Conservation (phyloP, 1,139 yeast species). For the Debaryomyces nepalensis region DNA sequence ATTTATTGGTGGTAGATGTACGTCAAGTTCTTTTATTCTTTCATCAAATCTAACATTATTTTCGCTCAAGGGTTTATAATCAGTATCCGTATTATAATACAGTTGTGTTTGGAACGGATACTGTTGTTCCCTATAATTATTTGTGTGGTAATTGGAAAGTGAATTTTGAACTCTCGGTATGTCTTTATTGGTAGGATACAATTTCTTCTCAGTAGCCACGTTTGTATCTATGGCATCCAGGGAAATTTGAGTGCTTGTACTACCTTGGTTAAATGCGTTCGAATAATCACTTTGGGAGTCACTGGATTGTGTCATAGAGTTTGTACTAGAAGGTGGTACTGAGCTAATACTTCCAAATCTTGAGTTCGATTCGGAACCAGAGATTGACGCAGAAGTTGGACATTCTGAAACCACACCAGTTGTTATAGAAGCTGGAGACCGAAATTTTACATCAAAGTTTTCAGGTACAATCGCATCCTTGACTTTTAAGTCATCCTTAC, state of each 20-base stretch:
- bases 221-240: slow-evolving; percentile 17
- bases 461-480: neutral
- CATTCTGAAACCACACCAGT: neutral
- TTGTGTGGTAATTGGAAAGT: slow-evolving; percentile 11
- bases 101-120: slow-evolving; percentile 32
- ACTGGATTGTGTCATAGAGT: slow-evolving; percentile 6
- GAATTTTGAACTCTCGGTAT: too few relatives aligned
- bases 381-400: slow-evolving; percentile 5
- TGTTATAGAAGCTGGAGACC: neutral
- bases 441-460: neutral
- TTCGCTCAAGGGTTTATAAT: slow-evolving; percentile 15
- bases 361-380: slow-evolving; percentile 13
- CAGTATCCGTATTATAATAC: slow-evolving; percentile 16
- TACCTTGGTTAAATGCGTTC: slow-evolving; percentile 15
- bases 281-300: slow-evolving; percentile 12
- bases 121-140: slow-evolving; percentile 15
- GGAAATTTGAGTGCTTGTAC: slow-evolving; percentile 16
- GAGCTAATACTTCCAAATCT: neutral
- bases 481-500: neutral
- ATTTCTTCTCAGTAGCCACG: too few relatives aligned
- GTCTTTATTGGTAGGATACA: too few relatives aligned
- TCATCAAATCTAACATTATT: slow-evolving; percentile 20
- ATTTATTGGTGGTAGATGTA: slow-evolving; percentile 24
- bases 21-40: slow-evolving; percentile 7
- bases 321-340: neutral